phyloP scores from a whole-genome alignment of 73 alveolate genomes.

The Paraurostyla sp. region DNA sequence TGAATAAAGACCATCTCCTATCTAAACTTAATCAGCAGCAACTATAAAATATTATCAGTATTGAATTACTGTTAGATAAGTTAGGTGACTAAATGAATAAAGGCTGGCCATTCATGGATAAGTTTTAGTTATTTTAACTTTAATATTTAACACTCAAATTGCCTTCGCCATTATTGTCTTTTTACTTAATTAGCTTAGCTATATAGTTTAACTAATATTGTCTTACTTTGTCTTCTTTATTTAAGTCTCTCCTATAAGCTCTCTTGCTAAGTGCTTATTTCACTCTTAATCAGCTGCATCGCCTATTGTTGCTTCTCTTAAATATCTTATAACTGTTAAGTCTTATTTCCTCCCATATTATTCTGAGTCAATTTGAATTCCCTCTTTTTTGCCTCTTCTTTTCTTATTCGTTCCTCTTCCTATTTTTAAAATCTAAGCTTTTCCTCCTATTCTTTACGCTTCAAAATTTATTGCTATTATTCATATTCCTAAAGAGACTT shows the following conservation, averaged over 20 bases:
- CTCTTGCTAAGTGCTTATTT: background rate
- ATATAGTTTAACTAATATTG: too few species aligned
- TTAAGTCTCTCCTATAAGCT: conserved; percentile 21
- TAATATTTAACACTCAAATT: background rate
- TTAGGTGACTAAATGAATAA: background rate
- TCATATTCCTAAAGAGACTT: conserved; percentile 12
- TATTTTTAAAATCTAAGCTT: background rate
- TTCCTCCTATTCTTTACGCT: background rate
- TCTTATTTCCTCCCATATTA: background rate
- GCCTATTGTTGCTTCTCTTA: conserved; percentile 37
- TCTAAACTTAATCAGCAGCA: background rate
- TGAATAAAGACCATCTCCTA: background rate
- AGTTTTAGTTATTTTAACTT: background rate
- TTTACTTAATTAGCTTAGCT: background rate
- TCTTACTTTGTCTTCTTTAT: background rate
- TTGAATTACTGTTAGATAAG: conserved; percentile 7
- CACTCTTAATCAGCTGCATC: conserved; percentile 22
- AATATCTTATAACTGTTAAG: background rate
- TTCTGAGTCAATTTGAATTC: background rate
- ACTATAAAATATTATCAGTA: background rate
- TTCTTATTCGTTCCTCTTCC: background rate
- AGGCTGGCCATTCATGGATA: background rate
- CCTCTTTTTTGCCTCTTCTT: conserved; percentile 19
- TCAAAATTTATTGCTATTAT: background rate
- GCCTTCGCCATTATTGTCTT: background rate